Conservation (phyloP, 2,329 filamentous ascomycete genomes). For the Colletotrichum zoysiae region DNA sequence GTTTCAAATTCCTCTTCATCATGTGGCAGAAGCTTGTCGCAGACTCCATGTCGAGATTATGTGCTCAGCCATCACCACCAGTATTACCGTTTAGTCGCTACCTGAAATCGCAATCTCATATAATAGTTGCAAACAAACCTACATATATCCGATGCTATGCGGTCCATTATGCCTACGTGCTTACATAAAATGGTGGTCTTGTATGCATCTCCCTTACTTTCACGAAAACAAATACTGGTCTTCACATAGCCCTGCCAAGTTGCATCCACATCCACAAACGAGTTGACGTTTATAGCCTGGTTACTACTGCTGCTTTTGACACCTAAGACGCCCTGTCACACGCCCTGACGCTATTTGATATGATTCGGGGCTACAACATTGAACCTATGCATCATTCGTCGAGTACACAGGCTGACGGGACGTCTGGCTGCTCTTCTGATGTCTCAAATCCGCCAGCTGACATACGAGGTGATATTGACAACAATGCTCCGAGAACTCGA, state of each 20-base stretch:
- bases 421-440: not conserved
- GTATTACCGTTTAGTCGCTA: not conserved
- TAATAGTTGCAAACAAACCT: not conserved
- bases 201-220: not conserved
- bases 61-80: not conserved
- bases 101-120: not conserved
- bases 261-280: too few species aligned
- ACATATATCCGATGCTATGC: not conserved
- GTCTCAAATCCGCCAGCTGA: not conserved
- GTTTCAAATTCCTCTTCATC: too few species aligned
- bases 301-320: not conserved
- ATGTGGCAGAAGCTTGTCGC: not conserved
- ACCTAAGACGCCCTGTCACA: slow-evolving; percentile 23
- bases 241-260: slow-evolving; percentile 14
- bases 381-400: not conserved
- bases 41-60: not conserved
- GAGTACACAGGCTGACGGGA: not conserved
- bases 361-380: slow-evolving; percentile 17
- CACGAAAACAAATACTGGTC: not conserved
- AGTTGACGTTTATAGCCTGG: not conserved
- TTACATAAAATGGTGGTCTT: not conserved
- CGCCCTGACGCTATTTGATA: slow-evolving; percentile 15
- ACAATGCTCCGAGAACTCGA: accelerated
- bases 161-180: too few species aligned
- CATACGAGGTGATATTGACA: not conserved